These are phyloP conservation scores for Monilinia fructigena DNA, from an alignment of 2,329 filamentous ascomycete genomes.

Conservation along the genomic window DNA sequence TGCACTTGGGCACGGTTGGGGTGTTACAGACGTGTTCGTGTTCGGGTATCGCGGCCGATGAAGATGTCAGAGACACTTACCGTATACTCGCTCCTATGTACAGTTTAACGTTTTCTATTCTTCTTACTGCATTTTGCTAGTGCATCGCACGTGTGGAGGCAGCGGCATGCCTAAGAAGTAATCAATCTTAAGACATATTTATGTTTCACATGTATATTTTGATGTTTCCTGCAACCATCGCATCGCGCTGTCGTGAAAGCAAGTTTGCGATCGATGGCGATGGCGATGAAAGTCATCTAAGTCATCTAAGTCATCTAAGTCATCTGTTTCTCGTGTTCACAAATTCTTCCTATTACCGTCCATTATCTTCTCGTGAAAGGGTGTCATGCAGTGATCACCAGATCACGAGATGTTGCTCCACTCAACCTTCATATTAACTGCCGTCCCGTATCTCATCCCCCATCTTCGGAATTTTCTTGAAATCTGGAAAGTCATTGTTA, in stretches of 20 bases:
- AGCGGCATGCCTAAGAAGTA: not conserved
- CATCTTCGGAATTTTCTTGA: constrained; percentile 9
- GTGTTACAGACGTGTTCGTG: constrained; percentile 4
- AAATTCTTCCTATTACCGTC: not conserved
- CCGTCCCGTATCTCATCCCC: constrained; percentile 8
- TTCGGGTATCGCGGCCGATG: not conserved
- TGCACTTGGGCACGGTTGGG: not conserved
- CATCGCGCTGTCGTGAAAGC: constrained; percentile 14
- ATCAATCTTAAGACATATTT: constrained; percentile 11
- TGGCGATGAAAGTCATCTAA: not conserved
- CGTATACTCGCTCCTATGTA: not conserved
- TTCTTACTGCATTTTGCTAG: not conserved
- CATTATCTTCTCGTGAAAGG: not conserved
- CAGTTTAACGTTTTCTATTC: not conserved
- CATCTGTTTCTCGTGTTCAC: constrained; percentile 10
- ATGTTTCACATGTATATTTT: constrained; percentile 7
- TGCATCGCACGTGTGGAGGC: not conserved
- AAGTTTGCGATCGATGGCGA: constrained; percentile 15
- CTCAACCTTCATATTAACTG: constrained; percentile 1
- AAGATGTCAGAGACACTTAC: constrained; percentile 5
- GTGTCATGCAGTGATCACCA: constrained; percentile 17
- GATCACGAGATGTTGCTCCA: constrained; percentile 18
- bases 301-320: not conserved
- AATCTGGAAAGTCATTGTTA: constrained; percentile 1
- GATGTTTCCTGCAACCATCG: not conserved